These are phyloP conservation scores for Usnea hakonensis DNA, from an alignment of 495 filamentous ascomycete genomes.

Conservation along the genomic window DNA sequence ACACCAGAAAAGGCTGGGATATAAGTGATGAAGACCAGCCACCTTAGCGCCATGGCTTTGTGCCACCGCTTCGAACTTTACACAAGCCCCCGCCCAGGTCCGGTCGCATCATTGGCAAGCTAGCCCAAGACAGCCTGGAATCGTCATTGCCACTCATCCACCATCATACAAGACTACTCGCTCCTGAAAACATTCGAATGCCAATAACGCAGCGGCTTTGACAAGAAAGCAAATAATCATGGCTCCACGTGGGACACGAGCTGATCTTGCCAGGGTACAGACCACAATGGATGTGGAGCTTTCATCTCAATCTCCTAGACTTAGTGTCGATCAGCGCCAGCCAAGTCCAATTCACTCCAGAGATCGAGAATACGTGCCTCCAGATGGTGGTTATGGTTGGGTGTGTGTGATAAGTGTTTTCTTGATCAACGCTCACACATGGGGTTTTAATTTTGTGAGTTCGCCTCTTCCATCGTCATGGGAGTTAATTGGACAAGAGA, in stretches of 20 bases:
- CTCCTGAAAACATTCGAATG: background rate
- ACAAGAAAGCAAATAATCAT: background rate
- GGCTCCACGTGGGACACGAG: background rate
- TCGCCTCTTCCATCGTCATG: background rate
- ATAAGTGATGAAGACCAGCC: too few relatives aligned
- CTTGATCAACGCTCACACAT: slow-evolving; percentile 38
- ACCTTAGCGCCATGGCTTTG: too few relatives aligned
- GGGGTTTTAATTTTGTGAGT: slow-evolving; percentile 34
- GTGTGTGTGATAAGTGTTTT: slow-evolving; percentile 33
- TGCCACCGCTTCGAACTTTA: background rate
- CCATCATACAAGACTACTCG: background rate
- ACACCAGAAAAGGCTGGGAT: too few relatives aligned
- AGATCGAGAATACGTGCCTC: slow-evolving; percentile 27
- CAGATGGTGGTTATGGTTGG: slow-evolving; percentile 46
- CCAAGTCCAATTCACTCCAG: background rate
- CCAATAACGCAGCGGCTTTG: background rate
- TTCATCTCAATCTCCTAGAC: background rate
- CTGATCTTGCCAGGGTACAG: background rate
- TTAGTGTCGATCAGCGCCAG: background rate
- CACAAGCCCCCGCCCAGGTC: background rate
- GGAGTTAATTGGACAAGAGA: background rate
- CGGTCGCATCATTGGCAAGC: too few relatives aligned
- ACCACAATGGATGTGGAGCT: background rate
- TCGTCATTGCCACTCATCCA: background rate
- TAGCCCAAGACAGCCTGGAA: too few relatives aligned